phyloP scores from a whole-genome alignment of 2,329 filamentous ascomycete species.

The Calonectria pauciramosa region DNA sequence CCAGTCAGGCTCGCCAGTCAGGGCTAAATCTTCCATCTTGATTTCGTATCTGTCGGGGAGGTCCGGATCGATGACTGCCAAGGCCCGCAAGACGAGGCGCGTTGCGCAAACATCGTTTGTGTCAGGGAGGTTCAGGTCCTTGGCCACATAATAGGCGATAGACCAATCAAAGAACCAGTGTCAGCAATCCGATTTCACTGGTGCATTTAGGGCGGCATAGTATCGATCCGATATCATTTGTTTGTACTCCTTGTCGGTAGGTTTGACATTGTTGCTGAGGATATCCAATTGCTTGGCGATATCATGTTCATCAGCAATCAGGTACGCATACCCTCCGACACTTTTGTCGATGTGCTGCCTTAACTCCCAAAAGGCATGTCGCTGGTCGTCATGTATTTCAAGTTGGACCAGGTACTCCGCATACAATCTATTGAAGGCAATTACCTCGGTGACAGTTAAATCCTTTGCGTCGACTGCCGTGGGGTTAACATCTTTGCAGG shows the following conservation, averaged over 20 bases:
- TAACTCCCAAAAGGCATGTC: neutral
- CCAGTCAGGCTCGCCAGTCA: neutral
- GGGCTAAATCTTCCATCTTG: neutral
- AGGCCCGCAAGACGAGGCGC: neutral
- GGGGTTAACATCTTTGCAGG: neutral
- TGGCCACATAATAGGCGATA: neutral
- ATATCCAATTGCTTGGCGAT: neutral
- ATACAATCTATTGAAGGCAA: neutral
- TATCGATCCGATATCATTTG: neutral
- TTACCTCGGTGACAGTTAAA: neutral
- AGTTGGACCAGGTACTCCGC: neutral
- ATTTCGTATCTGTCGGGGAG: neutral
- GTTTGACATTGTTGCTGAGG: neutral
- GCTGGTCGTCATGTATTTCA: neutral
- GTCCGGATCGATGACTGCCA: neutral
- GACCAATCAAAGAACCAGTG: neutral
- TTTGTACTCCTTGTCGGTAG: neutral
- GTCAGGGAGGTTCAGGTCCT: neutral
- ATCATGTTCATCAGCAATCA: neutral
- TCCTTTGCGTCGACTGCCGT: neutral
- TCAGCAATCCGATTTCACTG: too few relatives aligned
- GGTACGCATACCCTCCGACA: neutral
- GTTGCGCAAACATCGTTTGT: neutral
- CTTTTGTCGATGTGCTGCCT: neutral
- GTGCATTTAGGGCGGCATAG: neutral